These are phyloP conservation scores for Salvia splendens DNA, from an alignment of 257 asterid genomes.

Conservation along the genomic window DNA sequence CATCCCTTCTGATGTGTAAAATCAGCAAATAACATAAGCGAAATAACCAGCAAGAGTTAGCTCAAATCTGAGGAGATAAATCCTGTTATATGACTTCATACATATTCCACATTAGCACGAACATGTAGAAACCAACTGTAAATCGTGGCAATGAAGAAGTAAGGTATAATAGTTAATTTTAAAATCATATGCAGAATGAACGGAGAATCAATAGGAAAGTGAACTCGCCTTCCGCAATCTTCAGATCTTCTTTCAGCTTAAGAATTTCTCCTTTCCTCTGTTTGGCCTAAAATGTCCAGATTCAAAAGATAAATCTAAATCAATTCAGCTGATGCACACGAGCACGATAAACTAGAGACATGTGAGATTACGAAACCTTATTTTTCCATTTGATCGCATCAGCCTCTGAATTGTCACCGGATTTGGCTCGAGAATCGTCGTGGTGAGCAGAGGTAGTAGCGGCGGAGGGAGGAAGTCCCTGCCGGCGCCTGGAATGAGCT, in stretches of 20 bases:
- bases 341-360: not conserved
- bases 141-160: not conserved
- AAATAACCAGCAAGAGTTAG: constrained; percentile 19
- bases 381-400: constrained; percentile 71
- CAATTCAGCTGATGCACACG: constrained; percentile 9
- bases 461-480: constrained; percentile 34
- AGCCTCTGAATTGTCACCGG: constrained; percentile 36
- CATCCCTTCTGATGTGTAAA: constrained; percentile 55
- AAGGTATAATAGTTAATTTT: not conserved
- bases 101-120: constrained; percentile 10
- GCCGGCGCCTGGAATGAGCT: constrained; percentile 56
- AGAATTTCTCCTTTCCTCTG: constrained; percentile 76
- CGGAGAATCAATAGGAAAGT: constrained; percentile 2
- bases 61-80: not conserved
- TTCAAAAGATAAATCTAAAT: constrained; percentile 9
- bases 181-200: not conserved
- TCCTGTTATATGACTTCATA: constrained; percentile 11
- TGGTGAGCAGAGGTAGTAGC: constrained; percentile 27
- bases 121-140: not conserved
- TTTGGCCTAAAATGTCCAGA: constrained; percentile 56
- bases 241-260: constrained; percentile 78
- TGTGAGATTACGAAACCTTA: constrained; percentile 44
- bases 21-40: constrained; percentile 15
- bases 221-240: constrained; percentile 71
- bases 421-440: constrained; percentile 25